Conservation (phyloP, 2,329 filamentous ascomycete genomes). For the Botrytis galanthina region DNA sequence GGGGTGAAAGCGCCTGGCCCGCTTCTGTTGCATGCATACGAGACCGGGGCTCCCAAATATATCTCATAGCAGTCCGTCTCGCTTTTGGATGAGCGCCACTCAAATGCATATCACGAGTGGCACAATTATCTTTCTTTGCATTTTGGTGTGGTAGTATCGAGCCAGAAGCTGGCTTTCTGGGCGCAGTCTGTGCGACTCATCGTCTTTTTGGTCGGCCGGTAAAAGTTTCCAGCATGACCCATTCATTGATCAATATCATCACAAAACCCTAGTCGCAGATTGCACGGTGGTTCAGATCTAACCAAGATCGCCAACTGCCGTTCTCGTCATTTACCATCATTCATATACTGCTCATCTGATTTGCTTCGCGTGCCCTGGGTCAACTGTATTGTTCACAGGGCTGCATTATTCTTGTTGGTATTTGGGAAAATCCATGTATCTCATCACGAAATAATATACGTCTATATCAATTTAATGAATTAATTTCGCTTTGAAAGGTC, state of each 20-base stretch:
- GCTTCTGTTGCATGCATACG: conserved; percentile 11
- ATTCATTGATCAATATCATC: conserved; percentile 10
- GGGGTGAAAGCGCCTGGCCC: conserved; percentile 3
- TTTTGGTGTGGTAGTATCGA: conserved; percentile 8
- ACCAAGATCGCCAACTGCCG: conserved; percentile 21
- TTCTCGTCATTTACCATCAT: conserved; percentile 13
- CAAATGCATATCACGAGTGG: conserved; percentile 14
- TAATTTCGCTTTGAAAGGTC: neutral
- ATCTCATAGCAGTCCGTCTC: neutral
- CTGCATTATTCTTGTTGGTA: conserved; percentile 13
- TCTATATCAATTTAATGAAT: neutral
- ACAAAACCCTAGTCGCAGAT: conserved; percentile 17
- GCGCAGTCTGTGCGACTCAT: conserved; percentile 9
- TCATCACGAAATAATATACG: neutral
- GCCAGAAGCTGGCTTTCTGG: neutral
- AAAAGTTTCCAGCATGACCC: conserved; percentile 21
- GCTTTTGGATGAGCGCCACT: neutral
- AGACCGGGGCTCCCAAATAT: neutral
- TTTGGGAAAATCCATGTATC: conserved; percentile 1
- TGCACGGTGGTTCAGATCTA: conserved; percentile 19
- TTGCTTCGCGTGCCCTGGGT: conserved; percentile 15
- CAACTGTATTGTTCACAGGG: conserved; percentile 11
- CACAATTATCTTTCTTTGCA: neutral
- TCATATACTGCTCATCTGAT: conserved; percentile 17
- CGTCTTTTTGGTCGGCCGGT: conserved; percentile 7